Evolutionary conservation across 805 yeast genomes (phyloP).

Genomic region (Nakazawaea peltata): DNA sequence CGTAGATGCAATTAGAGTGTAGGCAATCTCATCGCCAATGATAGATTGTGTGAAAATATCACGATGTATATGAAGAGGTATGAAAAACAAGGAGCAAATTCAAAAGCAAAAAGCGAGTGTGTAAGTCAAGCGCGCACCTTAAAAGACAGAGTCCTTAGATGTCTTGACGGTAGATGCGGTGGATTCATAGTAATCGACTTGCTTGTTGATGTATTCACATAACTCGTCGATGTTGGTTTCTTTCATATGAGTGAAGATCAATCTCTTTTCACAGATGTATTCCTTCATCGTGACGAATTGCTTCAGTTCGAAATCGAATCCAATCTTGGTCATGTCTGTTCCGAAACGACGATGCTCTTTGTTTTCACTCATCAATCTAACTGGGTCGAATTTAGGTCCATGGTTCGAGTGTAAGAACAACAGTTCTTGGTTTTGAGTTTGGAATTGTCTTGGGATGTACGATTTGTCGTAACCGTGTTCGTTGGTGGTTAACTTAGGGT

Average conservation of each 20-base stretch:
- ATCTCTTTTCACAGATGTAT: slow-evolving; percentile 16
- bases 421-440: slow-evolving; percentile 7
- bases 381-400: slow-evolving; percentile 9
- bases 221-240: slow-evolving; percentile 28
- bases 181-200: slow-evolving; percentile 25
- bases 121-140: too few relatives aligned
- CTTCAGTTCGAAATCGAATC: slow-evolving; percentile 20
- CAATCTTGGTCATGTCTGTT: slow-evolving; percentile 8
- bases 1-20: too few relatives aligned
- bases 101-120: too few relatives aligned
- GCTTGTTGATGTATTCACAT: slow-evolving; percentile 42
- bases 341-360: slow-evolving; percentile 9
- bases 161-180: slow-evolving; percentile 4
- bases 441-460: slow-evolving; percentile 8
- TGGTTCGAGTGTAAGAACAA: slow-evolving; percentile 9
- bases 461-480: slow-evolving; percentile 9
- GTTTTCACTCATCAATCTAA: slow-evolving; percentile 7
- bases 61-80: too few relatives aligned
- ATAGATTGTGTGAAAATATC: too few relatives aligned
- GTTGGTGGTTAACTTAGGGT: slow-evolving; percentile 8
- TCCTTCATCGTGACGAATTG: slow-evolving; percentile 20
- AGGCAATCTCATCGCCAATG: too few relatives aligned
- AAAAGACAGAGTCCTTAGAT: background rate
- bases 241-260: slow-evolving; percentile 7
- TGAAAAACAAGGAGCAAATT: too few relatives aligned